Evolutionary conservation across 1,284 basidiomycete species (phyloP), one percentile per base, ranked within the genome.

Genomic region (Cryptococcus deneoformans): DNA sequence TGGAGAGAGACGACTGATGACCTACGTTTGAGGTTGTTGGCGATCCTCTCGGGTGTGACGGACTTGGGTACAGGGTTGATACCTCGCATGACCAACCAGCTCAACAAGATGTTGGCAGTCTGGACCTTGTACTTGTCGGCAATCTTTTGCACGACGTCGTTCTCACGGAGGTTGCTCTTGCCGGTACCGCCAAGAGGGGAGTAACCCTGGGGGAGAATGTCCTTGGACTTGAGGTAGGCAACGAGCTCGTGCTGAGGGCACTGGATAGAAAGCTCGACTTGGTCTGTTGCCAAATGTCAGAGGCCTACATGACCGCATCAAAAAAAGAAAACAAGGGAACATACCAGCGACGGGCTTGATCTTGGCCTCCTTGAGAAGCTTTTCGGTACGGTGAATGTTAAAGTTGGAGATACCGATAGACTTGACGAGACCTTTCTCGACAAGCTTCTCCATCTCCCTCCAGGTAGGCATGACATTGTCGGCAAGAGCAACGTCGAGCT

Each of bases 221-320:
- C 79, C 60, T 87, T 81, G 57, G 85, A 72, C 59, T 75, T 61
- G 63, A 82, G 58, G 64, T 86, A 88, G 78, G 85, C 80, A 56
- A 90, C 77, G 40, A 94, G 82, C 66, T 91, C 88, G 0, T 86
- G 86, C 74, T 94, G 90, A 16, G 91, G 88, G 73, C 87, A 86
- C 82, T 84, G 89, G 74, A 84, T 88, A 76, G 83, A 90, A 37
- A 92, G 82, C 71, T 93, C 92, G 53, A 93, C 87, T 72, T 92
- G 75, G 69, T 75, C 67, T 69, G 49, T 10, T 45, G 37, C 9
- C n/a, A 57, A 37, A n/a, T 12, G 38, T 60, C 45, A 59, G n/a
- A 59, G n/a, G 35, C 6, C 29, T 29, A 29, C 29, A 29, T 29
- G 29, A 29, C 29, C 36, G 37, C 35, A 36, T 11, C 39, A 34